phyloP scores from a whole-genome alignment of 2,329 filamentous ascomycete species.

The Ophiostoma ulmi region DNA sequence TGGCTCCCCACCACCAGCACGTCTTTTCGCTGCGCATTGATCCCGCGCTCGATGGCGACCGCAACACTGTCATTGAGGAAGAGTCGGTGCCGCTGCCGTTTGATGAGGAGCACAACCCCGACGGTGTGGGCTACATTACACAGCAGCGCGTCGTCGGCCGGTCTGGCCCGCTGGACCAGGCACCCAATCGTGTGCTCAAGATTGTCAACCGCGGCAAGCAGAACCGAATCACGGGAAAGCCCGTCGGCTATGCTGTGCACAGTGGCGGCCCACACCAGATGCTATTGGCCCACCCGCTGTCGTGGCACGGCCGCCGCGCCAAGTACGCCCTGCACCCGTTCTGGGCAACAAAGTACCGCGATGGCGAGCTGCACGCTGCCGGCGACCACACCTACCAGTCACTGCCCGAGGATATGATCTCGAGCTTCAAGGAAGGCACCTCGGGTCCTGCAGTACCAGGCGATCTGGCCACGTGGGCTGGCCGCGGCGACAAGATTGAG shows the following conservation, averaged over 20 bases:
- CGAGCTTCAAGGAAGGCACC: not conserved
- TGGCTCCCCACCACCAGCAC: constrained; percentile 17
- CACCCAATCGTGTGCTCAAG: constrained; percentile 47
- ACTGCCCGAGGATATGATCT: constrained; percentile 4
- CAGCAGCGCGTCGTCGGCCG: constrained; percentile 40
- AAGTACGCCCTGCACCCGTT: constrained; percentile 41
- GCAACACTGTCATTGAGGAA: constrained; percentile 48
- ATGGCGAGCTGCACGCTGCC: constrained; percentile 42
- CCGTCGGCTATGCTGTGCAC: constrained; percentile 44
- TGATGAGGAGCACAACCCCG: constrained; percentile 42
- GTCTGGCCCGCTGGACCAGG: constrained; percentile 46
- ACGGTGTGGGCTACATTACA: constrained; percentile 44
- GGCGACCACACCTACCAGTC: constrained; percentile 42
- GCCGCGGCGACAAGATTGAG: constrained; percentile 31
- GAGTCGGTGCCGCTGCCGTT: constrained; percentile 41
- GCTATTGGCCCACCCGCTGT: constrained; percentile 39
- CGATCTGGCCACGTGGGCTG: constrained; percentile 31
- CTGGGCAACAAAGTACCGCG: constrained; percentile 43
- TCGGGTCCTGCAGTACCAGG: not conserved
- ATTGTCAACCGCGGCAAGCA: constrained; percentile 41
- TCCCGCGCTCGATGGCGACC: constrained; percentile 52
- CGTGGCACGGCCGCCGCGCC: constrained; percentile 39
- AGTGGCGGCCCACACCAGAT: constrained; percentile 41
- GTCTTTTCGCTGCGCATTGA: constrained; percentile 15
- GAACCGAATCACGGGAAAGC: constrained; percentile 41